A percentile compares a stretch with the other conserved stretches of the same genome.
phyloP scores from a whole-genome alignment of 768 basidiomycete genomes.

The Cyathus striatus region DNA sequence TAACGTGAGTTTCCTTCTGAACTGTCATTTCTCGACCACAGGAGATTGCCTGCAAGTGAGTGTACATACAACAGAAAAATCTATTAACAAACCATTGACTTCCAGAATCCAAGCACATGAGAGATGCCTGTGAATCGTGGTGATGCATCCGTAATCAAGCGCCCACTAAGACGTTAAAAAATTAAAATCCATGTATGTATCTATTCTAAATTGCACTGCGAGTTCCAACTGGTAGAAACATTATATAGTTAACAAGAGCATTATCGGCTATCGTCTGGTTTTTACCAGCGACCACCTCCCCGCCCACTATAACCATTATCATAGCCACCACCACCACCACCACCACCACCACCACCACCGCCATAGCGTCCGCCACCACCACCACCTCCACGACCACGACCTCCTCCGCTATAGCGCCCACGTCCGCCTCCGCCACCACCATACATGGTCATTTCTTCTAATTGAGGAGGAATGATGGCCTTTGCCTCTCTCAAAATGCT shows the following conservation, averaged over 20 bases:
- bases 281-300: conserved; percentile 35
- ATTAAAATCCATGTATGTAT: too few species aligned
- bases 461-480: conserved; percentile 77
- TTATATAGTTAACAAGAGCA: too few species aligned
- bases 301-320: conserved; percentile 36
- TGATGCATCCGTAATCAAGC: too few species aligned
- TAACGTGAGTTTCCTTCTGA: conserved; percentile 17
- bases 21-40: too few species aligned
- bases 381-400: conserved; percentile 22
- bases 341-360: conserved; percentile 30
- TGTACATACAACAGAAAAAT: too few species aligned
- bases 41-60: too few species aligned
- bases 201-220: too few species aligned
- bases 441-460: conserved; percentile 91
- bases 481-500: conserved; percentile 85
- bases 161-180: too few species aligned
- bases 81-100: too few species aligned
- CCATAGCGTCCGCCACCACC: conserved; percentile 40
- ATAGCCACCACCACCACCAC: conserved; percentile 24
- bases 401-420: conserved; percentile 54
- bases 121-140: too few species aligned
- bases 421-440: conserved; percentile 77
- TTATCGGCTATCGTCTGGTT: too few species aligned
- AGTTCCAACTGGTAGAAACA: background rate
- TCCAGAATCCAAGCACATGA: too few species aligned